phyloP scores from a whole-genome alignment of 2,329 filamentous ascomycete species.

The Coniochaeta prunicola region DNA sequence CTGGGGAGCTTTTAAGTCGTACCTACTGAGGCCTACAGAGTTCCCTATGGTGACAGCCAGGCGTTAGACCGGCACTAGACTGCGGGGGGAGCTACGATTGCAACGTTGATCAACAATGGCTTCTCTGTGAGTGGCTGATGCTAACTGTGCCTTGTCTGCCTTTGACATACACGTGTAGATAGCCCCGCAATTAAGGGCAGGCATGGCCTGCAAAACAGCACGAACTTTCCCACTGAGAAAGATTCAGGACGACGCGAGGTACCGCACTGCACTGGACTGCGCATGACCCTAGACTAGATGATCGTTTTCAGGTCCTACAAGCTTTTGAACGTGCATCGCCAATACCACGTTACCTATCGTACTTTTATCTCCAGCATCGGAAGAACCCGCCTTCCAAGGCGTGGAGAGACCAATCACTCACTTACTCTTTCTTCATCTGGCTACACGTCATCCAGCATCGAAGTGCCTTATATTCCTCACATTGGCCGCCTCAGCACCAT shows the following conservation, averaged over 20 bases:
- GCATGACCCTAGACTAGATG: background rate
- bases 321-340: background rate
- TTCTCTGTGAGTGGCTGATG: background rate
- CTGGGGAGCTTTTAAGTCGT: background rate
- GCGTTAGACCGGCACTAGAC: background rate
- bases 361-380: background rate
- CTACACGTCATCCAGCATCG: background rate
- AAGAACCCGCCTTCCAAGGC: background rate
- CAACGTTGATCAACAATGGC: background rate
- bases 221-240: no score
- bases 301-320: background rate
- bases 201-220: background rate
- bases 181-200: background rate
- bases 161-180: background rate
- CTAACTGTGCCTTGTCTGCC: background rate
- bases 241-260: no score
- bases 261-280: background rate
- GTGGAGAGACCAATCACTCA: background rate
- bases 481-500: conserved; percentile 2
- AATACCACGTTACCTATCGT: background rate
- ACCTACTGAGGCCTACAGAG: background rate
- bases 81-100: background rate
- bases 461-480: background rate
- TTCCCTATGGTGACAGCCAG: background rate
- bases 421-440: background rate